Evolutionary conservation across 2,329 filamentous ascomycete species (phyloP), one percentile per base, ranked within the genome.

Genomic region (Aspergillus tanneri): DNA sequence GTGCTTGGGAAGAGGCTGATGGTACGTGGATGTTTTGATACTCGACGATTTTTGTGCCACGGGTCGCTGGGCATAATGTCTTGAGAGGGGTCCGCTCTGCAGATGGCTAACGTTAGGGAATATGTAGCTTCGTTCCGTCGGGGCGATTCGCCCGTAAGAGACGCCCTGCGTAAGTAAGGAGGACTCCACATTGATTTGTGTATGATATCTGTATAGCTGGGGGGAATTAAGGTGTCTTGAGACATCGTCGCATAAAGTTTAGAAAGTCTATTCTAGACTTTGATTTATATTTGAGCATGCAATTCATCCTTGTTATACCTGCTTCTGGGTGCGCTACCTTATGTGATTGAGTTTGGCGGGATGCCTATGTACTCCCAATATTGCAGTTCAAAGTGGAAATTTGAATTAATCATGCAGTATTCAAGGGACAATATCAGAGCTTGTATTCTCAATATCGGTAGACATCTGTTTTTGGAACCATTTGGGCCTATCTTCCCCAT

Each of bases 1-100:
- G 95, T 66, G 93, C 93, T 49, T 99, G 95, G 79, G 93, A 99
- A 75, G 93, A 99, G 79, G 96, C 93, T 76, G 96, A 99, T 78
- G 88, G 81, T 77, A 86, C 77, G 75, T n/a, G n/a, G n/a, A n/a
- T n/a, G n/a, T 67, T 54, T 18, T 8, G 47, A 58, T 47, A 37
- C 45, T 24, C 18, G n/a, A n/a, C 43, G 18, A 35, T 24, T 11
- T 18, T n/a, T 16, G 19, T 21, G 30, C 21, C 16, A 18, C n/a
- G n/a, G 16, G 10, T 12, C 35, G 24, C 36, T 9, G 3, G 14
- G 8, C 30, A 9, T 18, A 9, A 14, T 18, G 11, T 18, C 11
- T 7, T 19, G 14, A 6, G 5, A 19, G n/a, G 5, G 1, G 4
- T 30, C 4, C 5, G 30, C 14, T 19, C 14, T 9, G 7, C 30